These are phyloP conservation scores for Aspergillus fumigatus DNA, from an alignment of 2,329 filamentous ascomycete genomes.

Conservation along the genomic window DNA sequence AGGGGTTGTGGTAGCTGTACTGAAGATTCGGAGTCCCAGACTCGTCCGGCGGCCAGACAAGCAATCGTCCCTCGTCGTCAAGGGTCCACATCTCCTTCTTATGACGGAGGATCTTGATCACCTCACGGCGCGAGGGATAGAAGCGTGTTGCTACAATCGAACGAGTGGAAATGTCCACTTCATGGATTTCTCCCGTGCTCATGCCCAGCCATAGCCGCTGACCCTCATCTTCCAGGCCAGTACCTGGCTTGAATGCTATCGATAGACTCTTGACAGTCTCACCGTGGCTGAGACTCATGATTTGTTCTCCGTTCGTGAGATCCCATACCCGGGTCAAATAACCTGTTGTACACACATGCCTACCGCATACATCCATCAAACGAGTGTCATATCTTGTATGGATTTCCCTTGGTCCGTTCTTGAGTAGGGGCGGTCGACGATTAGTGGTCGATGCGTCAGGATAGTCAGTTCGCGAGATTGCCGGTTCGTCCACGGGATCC, in stretches of 20 bases:
- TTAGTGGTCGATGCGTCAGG: slow-evolving; percentile 84
- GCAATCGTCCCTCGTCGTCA: slow-evolving; percentile 80
- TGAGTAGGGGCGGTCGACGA: slow-evolving; percentile 71
- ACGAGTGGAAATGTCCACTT: slow-evolving; percentile 75
- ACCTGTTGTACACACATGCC: slow-evolving; percentile 80
- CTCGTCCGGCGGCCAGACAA: slow-evolving; percentile 79
- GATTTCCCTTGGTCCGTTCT: slow-evolving; percentile 70
- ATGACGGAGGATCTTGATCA: slow-evolving; percentile 81
- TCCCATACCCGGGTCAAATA: slow-evolving; percentile 87
- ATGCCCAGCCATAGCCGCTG: slow-evolving; percentile 83
- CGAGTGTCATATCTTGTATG: slow-evolving; percentile 81
- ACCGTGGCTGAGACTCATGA: slow-evolving; percentile 76
- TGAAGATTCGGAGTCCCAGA: slow-evolving; percentile 69
- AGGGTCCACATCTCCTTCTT: slow-evolving; percentile 90
- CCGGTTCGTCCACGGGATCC: slow-evolving; percentile 46
- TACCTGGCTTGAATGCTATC: slow-evolving; percentile 78
- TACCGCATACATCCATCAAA: slow-evolving; percentile 81
- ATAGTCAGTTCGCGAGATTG: slow-evolving; percentile 59
- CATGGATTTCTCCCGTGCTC: slow-evolving; percentile 79
- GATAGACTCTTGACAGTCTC: slow-evolving; percentile 80
- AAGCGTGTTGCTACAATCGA: slow-evolving; percentile 64
- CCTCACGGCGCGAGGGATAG: slow-evolving; percentile 72
- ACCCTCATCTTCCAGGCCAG: slow-evolving; percentile 74
- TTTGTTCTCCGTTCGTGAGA: slow-evolving; percentile 70
- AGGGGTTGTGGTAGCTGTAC: slow-evolving; percentile 62